phyloP scores from a whole-genome alignment of 257 asterid species.

The Agastache rugosa region DNA sequence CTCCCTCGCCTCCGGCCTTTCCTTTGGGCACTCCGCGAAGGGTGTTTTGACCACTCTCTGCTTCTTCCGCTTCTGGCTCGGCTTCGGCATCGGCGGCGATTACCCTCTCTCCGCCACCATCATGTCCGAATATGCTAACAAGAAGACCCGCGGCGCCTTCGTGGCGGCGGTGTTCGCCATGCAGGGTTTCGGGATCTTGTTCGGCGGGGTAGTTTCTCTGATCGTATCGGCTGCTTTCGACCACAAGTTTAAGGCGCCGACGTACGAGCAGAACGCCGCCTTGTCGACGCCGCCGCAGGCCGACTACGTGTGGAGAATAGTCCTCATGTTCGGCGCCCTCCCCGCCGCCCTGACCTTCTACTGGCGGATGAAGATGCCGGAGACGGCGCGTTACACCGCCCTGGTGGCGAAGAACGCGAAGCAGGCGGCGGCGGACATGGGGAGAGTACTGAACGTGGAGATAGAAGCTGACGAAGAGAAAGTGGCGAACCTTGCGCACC shows the following conservation, averaged over 20 bases:
- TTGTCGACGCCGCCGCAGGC: conserved; percentile 59
- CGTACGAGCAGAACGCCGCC: conserved; percentile 32
- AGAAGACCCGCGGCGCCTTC: conserved; percentile 19
- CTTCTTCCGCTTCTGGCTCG: conserved; percentile 61
- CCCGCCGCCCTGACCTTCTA: conserved; percentile 68
- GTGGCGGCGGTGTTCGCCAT: conserved; percentile 37
- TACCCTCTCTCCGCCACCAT: conserved; percentile 40
- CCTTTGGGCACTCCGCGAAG: conserved; percentile 51
- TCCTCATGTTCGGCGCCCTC: conserved; percentile 70
- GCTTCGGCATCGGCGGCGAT: conserved; percentile 39
- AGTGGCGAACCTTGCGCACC: conserved; percentile 22
- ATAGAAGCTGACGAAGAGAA: conserved; percentile 59
- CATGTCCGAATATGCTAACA: conserved; percentile 37
- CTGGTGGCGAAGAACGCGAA: conserved; percentile 66
- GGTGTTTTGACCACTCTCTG: conserved; percentile 68
- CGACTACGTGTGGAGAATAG: conserved; percentile 66
- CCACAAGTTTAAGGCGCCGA: conserved; percentile 42
- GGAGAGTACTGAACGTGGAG: conserved; percentile 58
- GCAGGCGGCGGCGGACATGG: no score
- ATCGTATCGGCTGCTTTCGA: conserved; percentile 43
- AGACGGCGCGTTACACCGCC: conserved; percentile 82
- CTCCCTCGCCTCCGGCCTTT: conserved; percentile 46
- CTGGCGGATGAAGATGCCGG: conserved; percentile 89
- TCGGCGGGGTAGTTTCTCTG: conserved; percentile 53
- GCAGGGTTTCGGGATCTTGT: conserved; percentile 58